Evolutionary conservation across 2,329 filamentous ascomycete genomes (phyloP), one percentile per base, ranked within the genome.

Genomic region (Colletotrichum graminicola): DNA sequence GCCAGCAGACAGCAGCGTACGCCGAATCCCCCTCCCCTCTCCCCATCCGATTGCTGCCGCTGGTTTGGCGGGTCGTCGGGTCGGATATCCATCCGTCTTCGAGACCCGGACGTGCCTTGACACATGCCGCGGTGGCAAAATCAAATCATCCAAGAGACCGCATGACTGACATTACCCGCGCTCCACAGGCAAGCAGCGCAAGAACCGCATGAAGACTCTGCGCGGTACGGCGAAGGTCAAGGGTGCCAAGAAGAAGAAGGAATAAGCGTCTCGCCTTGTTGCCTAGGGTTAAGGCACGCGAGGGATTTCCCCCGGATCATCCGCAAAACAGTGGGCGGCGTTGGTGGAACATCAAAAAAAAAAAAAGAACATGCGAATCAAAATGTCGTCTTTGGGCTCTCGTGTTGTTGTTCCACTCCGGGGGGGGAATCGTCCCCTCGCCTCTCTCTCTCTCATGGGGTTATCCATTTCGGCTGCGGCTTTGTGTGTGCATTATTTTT

Each of bases 161-260:
- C 1, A 18, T 21, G 39, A 49, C 77, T 79, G 69, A 79, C 75
- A 73, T 66, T 59, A 29, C 39, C 21, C 51, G 51, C 66, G 47
- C 61, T 71, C 72, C 79, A 89, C 87, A 98, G 95, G 95, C 92
- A 99, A 99, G 91, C 96, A 98, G 90, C 93, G 96, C 90, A 99
- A 99, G 94, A 99, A 99, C 94, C 92, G 95, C 86, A 91, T 93
- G 88, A 98, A 99, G 94, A 96, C 95, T 84, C 93, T 98, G 86
- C 93, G 96, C 80, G 96, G 96, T 84, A 97, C 94, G 81, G 95
- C 94, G 82, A 99, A 99, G 94, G 91, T 92, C 90, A 98, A 98
- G 94, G 94, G 94, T 85, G 92, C 92, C 84, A 91, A 92, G 89
- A 90, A 93, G 86, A 96, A 97, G 91, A 97, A 98, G 93, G 94